These are phyloP conservation scores for Neltuma alba DNA, from an alignment of 306 rosid species.

Conservation along the genomic window DNA sequence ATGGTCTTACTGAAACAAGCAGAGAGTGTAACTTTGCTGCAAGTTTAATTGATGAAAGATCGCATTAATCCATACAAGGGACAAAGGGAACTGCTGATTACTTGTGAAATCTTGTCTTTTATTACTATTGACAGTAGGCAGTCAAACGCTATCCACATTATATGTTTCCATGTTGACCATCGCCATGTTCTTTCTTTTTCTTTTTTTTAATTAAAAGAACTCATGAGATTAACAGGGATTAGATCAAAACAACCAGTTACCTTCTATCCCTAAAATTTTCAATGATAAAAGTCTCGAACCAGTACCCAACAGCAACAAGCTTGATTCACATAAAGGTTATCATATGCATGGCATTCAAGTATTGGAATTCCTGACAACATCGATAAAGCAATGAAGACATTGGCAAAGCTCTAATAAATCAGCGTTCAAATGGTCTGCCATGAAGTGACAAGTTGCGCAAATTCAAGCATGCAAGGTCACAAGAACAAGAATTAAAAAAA, in stretches of 20 bases:
- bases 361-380: not conserved
- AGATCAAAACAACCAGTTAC: not conserved
- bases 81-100: not conserved
- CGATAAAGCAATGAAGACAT: not conserved
- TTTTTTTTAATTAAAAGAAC: not conserved
- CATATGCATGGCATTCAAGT: not conserved
- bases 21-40: not conserved
- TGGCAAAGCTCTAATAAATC: slow-evolving; percentile 6
- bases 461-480: slow-evolving; percentile 11
- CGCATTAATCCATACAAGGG: not conserved
- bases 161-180: not conserved
- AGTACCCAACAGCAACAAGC: not conserved
- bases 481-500: not conserved
- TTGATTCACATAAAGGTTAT: not conserved
- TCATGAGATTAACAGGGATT: not conserved
- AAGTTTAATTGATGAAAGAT: not conserved
- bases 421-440: not conserved
- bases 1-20: not conserved
- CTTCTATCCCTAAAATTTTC: not conserved
- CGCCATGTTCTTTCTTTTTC: not conserved
- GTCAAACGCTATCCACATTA: not conserved
- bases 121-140: not conserved
- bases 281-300: not conserved
- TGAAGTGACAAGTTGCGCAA: slow-evolving; percentile 13
- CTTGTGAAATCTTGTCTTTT: not conserved